phyloP scores from a whole-genome alignment of 169 alveolate species.

The Plasmodium coatneyi region DNA sequence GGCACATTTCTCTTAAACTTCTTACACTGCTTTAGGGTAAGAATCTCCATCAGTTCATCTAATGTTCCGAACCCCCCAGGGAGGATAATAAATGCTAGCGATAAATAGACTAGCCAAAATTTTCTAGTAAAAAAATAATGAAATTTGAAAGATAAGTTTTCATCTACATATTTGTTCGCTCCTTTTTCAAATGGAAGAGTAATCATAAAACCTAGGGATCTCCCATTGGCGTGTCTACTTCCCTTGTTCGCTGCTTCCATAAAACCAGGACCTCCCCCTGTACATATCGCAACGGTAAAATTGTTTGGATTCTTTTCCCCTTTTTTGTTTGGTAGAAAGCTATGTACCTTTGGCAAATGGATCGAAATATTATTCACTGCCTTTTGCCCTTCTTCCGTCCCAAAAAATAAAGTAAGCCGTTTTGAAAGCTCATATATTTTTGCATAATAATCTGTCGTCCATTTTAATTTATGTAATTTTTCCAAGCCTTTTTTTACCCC shows the following conservation, averaged over 20 bases:
- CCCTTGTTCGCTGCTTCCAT: slow-evolving; percentile 86
- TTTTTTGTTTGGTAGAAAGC: slow-evolving; percentile 28
- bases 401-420: slow-evolving; percentile 50
- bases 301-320: slow-evolving; percentile 24
- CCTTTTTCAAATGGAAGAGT: slow-evolving; percentile 82
- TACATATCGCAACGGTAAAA: slow-evolving; percentile 79
- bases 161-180: slow-evolving; percentile 77
- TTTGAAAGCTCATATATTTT: slow-evolving; percentile 53
- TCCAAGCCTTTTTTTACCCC: slow-evolving; percentile 21
- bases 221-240: slow-evolving; percentile 78
- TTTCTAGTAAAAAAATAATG: slow-evolving; percentile 85
- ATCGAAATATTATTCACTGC: slow-evolving; percentile 53
- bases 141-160: slow-evolving; percentile 79
- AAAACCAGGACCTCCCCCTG: slow-evolving; percentile 85
- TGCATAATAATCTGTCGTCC: slow-evolving; percentile 44
- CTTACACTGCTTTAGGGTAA: slow-evolving; percentile 80
- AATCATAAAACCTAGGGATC: slow-evolving; percentile 79
- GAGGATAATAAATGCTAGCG: slow-evolving; percentile 62
- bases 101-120: slow-evolving; percentile 82
- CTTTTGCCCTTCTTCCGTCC: slow-evolving; percentile 63
- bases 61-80: slow-evolving; percentile 86
- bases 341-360: slow-evolving; percentile 61
- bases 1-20: slow-evolving; percentile 82
- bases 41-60: slow-evolving; percentile 83
- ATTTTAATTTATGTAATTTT: slow-evolving; percentile 53